These are phyloP conservation scores for Blastocystis sp. DNA, from an alignment of 352 stramenopile genomes.

Conservation along the genomic window DNA sequence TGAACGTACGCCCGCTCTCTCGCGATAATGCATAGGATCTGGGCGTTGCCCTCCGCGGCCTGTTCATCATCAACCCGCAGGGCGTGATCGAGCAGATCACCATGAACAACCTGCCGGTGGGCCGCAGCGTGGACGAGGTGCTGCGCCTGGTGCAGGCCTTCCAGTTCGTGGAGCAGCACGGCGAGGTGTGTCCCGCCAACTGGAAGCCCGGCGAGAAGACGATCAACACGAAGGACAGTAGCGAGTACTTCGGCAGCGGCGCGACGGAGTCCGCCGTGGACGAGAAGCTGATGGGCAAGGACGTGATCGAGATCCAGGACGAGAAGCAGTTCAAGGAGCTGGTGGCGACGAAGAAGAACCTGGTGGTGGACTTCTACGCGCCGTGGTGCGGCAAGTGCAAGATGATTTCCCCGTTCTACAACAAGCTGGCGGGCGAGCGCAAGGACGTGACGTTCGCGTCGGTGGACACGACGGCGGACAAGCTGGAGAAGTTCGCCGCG, in stretches of 20 bases:
- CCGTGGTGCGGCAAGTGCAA: conserved; percentile 74
- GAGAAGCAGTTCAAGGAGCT: conserved; percentile 71
- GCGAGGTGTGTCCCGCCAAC: conserved; percentile 83
- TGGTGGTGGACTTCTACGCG: conserved; percentile 73
- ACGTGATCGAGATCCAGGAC: conserved; percentile 62
- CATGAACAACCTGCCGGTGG: conserved; percentile 83
- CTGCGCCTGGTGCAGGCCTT: conserved; percentile 85
- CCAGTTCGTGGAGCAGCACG: conserved; percentile 85
- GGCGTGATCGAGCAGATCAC: conserved; percentile 81
- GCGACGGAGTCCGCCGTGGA: conserved; percentile 51
- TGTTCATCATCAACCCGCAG: conserved; percentile 86
- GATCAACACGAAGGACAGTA: conserved; percentile 79
- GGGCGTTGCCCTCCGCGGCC: conserved; percentile 80
- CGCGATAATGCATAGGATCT: conserved; percentile 21
- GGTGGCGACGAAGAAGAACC: conserved; percentile 36
- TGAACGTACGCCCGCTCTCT: conserved; percentile 74
- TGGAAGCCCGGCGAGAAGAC: conserved; percentile 84
- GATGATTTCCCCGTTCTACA: conserved; percentile 69
- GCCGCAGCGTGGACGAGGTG: conserved; percentile 84
- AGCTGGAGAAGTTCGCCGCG: conserved; percentile 56
- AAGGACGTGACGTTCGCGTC: conserved; percentile 63
- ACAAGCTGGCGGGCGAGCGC: conserved; percentile 55
- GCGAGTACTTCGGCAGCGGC: conserved; percentile 60
- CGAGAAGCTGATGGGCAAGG: conserved; percentile 43
- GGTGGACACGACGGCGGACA: conserved; percentile 55